Conservation (phyloP, 2,329 filamentous ascomycete species). For the Ceratocystis destructans region DNA sequence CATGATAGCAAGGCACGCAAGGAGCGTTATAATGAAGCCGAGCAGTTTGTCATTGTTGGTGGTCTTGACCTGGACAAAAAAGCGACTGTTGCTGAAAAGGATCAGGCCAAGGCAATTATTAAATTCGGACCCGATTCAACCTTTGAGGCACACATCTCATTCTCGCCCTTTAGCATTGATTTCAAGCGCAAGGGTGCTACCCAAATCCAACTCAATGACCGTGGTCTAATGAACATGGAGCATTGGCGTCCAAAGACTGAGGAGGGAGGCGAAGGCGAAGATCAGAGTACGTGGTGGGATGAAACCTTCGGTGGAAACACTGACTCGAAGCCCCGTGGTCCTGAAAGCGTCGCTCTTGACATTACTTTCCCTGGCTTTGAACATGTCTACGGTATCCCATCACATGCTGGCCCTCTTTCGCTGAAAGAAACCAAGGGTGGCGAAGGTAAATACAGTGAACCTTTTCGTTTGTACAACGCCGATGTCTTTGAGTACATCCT, state of each 20-base stretch:
- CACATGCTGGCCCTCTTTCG: conserved; percentile 78
- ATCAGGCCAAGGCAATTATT: conserved; percentile 56
- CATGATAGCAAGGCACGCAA: conserved; percentile 76
- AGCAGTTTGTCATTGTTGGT: conserved; percentile 74
- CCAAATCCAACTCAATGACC: conserved; percentile 78
- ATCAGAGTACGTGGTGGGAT: conserved; percentile 95
- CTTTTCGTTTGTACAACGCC: conserved; percentile 88
- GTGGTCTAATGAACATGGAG: conserved; percentile 83
- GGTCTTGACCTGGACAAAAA: conserved; percentile 59
- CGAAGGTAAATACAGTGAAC: conserved; percentile 70
- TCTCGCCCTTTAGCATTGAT: conserved; percentile 70
- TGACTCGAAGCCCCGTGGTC: conserved; percentile 85
- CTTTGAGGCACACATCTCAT: conserved; percentile 71
- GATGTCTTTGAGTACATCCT: conserved; percentile 97
- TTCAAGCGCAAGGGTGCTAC: conserved; percentile 72
- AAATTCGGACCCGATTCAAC: conserved; percentile 62
- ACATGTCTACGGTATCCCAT: conserved; percentile 87
- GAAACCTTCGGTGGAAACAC: conserved; percentile 92
- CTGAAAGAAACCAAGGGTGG: conserved; percentile 83
- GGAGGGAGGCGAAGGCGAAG: conserved; percentile 32
- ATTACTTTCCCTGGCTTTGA: conserved; percentile 85
- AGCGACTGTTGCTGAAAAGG: conserved; percentile 53
- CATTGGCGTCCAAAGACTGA: conserved; percentile 89
- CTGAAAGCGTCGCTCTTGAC: conserved; percentile 81
- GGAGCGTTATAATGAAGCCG: conserved; percentile 86